phyloP scores from a whole-genome alignment of 2,329 filamentous ascomycete genomes.

The Amylocarpus encephaloides region DNA sequence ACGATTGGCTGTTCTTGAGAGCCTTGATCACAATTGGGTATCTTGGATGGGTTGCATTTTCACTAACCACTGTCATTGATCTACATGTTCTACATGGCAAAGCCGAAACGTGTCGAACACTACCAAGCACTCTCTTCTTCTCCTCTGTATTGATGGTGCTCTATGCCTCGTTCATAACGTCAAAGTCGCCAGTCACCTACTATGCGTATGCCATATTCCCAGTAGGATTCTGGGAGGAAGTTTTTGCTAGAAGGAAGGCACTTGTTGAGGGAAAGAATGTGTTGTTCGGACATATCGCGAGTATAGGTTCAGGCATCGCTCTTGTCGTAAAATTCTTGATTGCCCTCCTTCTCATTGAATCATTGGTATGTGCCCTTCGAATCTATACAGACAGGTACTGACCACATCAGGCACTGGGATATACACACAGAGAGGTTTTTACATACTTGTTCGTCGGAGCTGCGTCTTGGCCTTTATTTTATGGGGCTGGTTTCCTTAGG shows the following conservation, averaged over 20 bases:
- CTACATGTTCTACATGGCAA: conserved; percentile 74
- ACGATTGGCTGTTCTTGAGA: conserved; percentile 94
- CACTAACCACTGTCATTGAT: conserved; percentile 81
- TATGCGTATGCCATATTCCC: conserved; percentile 92
- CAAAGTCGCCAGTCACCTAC: conserved; percentile 75
- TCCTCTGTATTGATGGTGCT: conserved; percentile 68
- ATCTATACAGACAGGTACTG: conserved; percentile 12
- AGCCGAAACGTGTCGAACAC: conserved; percentile 56
- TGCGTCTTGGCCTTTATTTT: conserved; percentile 69
- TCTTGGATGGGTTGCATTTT: conserved; percentile 91
- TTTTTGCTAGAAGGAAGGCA: conserved; percentile 70
- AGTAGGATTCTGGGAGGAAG: conserved; percentile 93
- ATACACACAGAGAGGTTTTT: conserved; percentile 83
- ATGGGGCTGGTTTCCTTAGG: conserved; percentile 66
- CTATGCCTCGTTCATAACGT: conserved; percentile 73
- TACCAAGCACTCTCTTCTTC: conserved; percentile 57
- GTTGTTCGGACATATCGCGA: conserved; percentile 63
- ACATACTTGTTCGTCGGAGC: conserved; percentile 73
- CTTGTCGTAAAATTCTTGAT: conserved; percentile 57
- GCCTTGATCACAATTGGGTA: conserved; percentile 86
- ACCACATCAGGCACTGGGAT: conserved; percentile 69
- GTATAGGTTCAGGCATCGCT: conserved; percentile 48
- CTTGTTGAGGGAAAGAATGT: conserved; percentile 59
- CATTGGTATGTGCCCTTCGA: conserved; percentile 52
- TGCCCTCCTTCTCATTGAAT: conserved; percentile 72